Evolutionary conservation across 2,329 filamentous ascomycete species (phyloP), one percentile per base, ranked within the genome.

Genomic region (Cryphonectria radicalis): DNA sequence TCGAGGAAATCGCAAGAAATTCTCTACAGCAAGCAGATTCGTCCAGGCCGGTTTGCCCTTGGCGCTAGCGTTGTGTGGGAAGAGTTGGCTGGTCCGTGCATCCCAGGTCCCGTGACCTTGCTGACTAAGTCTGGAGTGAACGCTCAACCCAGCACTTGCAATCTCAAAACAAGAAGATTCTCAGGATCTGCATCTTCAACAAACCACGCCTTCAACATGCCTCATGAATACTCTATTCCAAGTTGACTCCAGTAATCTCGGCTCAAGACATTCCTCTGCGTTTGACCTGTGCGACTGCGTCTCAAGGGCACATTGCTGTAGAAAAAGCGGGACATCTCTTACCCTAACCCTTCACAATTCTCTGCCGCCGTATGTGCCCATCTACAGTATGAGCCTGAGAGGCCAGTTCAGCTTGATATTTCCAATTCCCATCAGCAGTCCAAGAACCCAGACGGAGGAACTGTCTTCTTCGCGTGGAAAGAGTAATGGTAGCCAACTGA

Each of bases 1-100:
- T 73, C 70, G 32, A 55, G 64, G 64, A 32, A 66, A 57, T 55
- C 46, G 22, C 46, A 55, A 57, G 50, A 66, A 66, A 57, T 66
- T 60, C 53, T 67, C 66, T 25, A 60, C 57, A 46, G 64, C 32
- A 22, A 57, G 46, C 63, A 65, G 43, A 35, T 50, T 65, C 42
- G 43, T 53, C 37, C 13, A 32, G 63, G 43, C 63, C 25, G 63
- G 42, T 65, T 65, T 62, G 32, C 63, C 63, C 63, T 65, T 53
- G 63, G n/a, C 63, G 63, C 63, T 50, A 32, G 42, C 63, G 63
- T 32, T 46, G 63, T 65, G 63, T 65, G 63, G 63, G 63, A 65
- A 59, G 55, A 59, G 55, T 6, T 59, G 55, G 43, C 43, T 65
- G 63, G 63, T 53, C 63, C 28, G 43, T 50, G 63, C 63, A 35